A percentile compares a stretch with the other conserved stretches of the same genome.
These are phyloP conservation scores for Flaveria floridana DNA, from an alignment of 140 eudicot genomes.

Conservation along the genomic window DNA sequence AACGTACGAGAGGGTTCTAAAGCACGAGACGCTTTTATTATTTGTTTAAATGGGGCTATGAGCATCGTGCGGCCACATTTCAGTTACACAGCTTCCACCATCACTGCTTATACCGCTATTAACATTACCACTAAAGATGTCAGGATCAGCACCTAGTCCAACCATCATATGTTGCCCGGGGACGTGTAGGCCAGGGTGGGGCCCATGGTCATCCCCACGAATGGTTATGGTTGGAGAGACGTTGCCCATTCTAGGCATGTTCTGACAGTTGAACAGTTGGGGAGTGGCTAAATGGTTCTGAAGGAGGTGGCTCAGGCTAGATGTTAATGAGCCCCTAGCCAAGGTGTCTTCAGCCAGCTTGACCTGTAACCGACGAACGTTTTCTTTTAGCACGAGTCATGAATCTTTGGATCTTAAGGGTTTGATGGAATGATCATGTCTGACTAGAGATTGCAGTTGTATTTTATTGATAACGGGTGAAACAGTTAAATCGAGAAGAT, in stretches of 20 bases:
- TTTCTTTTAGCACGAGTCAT: conserved; percentile 17
- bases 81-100: conserved; percentile 54
- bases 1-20: neutral
- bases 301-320: conserved; percentile 69
- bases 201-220: conserved; percentile 45
- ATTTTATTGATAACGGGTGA: neutral
- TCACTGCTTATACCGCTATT: conserved; percentile 31
- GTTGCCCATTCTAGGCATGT: conserved; percentile 46
- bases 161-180: conserved; percentile 47
- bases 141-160: conserved; percentile 35
- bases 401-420: neutral
- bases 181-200: conserved; percentile 35
- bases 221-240: conserved; percentile 62
- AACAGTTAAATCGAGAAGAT: neutral
- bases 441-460: neutral
- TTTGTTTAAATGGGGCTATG: conserved; percentile 39
- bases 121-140: conserved; percentile 34
- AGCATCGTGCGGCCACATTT: conserved; percentile 62
- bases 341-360: conserved; percentile 89
- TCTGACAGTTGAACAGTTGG: conserved; percentile 41
- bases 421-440: neutral
- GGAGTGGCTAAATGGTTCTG: conserved; percentile 63
- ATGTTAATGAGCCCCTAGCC: conserved; percentile 73
- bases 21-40: neutral
- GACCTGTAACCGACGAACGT: conserved; percentile 49